A percentile compares a stretch with the other conserved stretches of the same genome.
phyloP scores from a whole-genome alignment of 352 stramenopile species.

The Labyrinthula sp. region DNA sequence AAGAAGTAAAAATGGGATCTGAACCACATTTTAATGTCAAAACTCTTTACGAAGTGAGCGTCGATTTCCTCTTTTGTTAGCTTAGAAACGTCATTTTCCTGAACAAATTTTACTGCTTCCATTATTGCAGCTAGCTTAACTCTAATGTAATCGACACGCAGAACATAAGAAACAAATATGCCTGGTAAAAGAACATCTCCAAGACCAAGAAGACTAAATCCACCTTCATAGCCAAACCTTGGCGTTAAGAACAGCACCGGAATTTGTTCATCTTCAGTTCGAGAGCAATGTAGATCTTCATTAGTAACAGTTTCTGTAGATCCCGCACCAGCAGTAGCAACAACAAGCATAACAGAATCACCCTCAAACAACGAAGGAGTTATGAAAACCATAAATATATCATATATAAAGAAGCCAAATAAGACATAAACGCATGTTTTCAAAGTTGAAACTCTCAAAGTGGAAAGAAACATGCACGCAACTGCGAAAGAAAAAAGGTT shows the following conservation, averaged over 20 bases:
- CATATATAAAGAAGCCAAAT: slow-evolving; percentile 55
- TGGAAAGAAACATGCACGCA: slow-evolving; percentile 52
- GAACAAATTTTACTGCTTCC: too few species aligned
- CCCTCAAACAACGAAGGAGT: slow-evolving; percentile 49
- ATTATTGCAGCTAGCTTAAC: background rate
- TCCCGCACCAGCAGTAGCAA: slow-evolving; percentile 43
- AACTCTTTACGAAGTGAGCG: too few species aligned
- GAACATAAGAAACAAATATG: slow-evolving; percentile 35
- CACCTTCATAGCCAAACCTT: slow-evolving; percentile 48
- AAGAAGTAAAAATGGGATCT: slow-evolving; percentile 1
- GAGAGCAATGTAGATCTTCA: slow-evolving; percentile 10
- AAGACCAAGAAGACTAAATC: slow-evolving; percentile 49
- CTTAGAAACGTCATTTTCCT: too few species aligned
- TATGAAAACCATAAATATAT: slow-evolving; percentile 65
- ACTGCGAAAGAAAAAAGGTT: slow-evolving; percentile 54
- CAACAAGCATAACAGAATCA: slow-evolving; percentile 61
- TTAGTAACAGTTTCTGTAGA: slow-evolving; percentile 1
- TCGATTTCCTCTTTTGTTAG: too few species aligned
- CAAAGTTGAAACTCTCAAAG: slow-evolving; percentile 50
- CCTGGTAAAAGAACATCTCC: slow-evolving; percentile 58
- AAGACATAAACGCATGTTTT: slow-evolving; percentile 52
- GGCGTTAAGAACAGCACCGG: slow-evolving; percentile 55
- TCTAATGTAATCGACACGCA: slow-evolving; percentile 21
- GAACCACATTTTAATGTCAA: too few species aligned
- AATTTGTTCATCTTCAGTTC: slow-evolving; percentile 41